Base-by-base conservation (phyloP, 1,284 basidiomycete species). In the Boletellus deceptivus region DNA sequence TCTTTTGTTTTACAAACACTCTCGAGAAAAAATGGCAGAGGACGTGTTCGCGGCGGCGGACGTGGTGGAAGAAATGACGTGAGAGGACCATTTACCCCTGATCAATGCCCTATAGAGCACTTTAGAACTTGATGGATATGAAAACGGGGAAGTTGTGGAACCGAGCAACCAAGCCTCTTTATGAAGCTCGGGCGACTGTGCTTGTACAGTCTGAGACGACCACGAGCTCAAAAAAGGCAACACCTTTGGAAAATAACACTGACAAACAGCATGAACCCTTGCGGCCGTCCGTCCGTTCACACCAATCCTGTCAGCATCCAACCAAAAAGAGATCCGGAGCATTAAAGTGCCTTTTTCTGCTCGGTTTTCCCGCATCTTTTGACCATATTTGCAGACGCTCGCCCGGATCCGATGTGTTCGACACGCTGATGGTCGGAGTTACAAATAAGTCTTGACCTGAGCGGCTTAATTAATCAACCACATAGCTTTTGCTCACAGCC, bases 21-120 rank as follows among this genome's bases (percentile, higher is more conserved):
- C 6, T 77, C 69, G 48, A 77, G 70, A 42, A 78, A 49, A 82
- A n/a, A n/a, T 73, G 6, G 74, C 75, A 6, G 75, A 77, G 33
- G 79, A 76, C 0, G 77, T 79, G 20, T 77, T 77, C 20, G 78
- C 74, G 20, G 76, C 77, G 4, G 77, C 79, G 17, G 70, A 74
- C 49, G 78, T 80, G 48, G 67, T 66, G 0, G 62, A 67, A 11
- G 55, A 57, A 24, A 82, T 66, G 54, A 78, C 79, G 57, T 71
- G 71, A 17, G 78, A 76, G 11, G 78, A 78, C 55, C 71, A 71
- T 59, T 72, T 77, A 49, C 76, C 74, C 59, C 75, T 78, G 35
- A 54, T 47, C n/a, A 70, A 58, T 6, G 54, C 57, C 51, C 68
- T 63, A 47, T 56, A 64, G 39, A 68, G 44, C 68, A 70, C 69